These are phyloP conservation scores for Phaffomyces opuntiae DNA, from an alignment of 805 yeast species.

Conservation along the genomic window DNA sequence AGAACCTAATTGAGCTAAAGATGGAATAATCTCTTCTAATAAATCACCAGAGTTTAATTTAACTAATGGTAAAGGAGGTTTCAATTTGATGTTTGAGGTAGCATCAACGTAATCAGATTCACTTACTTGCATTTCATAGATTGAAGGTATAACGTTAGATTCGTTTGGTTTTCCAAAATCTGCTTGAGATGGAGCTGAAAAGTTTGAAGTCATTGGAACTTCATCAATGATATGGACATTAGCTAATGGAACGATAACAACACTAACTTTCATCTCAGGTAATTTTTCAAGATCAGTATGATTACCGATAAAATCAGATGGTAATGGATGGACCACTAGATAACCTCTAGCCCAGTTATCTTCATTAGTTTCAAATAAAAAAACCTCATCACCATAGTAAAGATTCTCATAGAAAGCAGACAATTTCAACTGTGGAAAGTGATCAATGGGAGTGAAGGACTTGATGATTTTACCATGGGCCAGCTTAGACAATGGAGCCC, in stretches of 20 bases:
- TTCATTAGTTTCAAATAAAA: conserved; percentile 56
- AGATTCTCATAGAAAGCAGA: conserved; percentile 41
- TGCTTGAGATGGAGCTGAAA: conserved; percentile 23
- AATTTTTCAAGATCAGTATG: conserved; percentile 51
- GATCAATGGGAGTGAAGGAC: conserved; percentile 41
- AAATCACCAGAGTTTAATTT: conserved; percentile 37
- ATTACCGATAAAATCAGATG: conserved; percentile 60
- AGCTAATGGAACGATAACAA: conserved; percentile 57
- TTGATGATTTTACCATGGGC: conserved; percentile 37
- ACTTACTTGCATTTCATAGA: conserved; percentile 28
- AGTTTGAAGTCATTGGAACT: conserved; percentile 31
- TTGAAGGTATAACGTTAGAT: conserved; percentile 25
- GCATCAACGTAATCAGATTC: conserved; percentile 18
- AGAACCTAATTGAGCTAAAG: conserved; percentile 49
- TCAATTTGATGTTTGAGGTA: conserved; percentile 23
- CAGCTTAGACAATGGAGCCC: conserved; percentile 44
- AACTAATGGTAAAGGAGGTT: conserved; percentile 52
- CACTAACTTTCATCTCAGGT: conserved; percentile 46
- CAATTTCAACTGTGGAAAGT: conserved; percentile 27
- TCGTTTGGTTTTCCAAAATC: conserved; percentile 20
- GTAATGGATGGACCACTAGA: conserved; percentile 58
- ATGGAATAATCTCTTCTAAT: conserved; percentile 49
- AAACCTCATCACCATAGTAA: conserved; percentile 74
- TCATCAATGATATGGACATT: conserved; percentile 41
- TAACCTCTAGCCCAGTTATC: conserved; percentile 79